These are phyloP conservation scores for Copromyces sp. DNA, from an alignment of 495 filamentous ascomycete species.

Conservation along the genomic window DNA sequence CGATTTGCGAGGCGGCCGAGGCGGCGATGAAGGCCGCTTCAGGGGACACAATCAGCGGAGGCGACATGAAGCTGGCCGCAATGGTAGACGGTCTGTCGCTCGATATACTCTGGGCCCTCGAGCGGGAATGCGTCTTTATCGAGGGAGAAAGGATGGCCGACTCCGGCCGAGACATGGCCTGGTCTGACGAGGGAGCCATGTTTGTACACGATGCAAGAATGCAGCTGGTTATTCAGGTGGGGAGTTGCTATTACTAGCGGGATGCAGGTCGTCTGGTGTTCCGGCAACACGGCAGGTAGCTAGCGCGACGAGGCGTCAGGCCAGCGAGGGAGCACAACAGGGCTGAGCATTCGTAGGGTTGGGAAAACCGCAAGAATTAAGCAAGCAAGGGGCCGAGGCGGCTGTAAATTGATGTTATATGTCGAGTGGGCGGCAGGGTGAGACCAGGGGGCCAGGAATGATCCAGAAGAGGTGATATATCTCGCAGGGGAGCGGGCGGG, in stretches of 20 bases:
- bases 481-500: not conserved
- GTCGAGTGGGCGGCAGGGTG: not conserved
- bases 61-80: conserved; percentile 44
- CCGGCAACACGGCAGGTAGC: not conserved
- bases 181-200: conserved; percentile 23
- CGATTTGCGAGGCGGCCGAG: conserved; percentile 82
- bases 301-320: not conserved
- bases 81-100: conserved; percentile 44
- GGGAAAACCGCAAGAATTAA: not conserved
- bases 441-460: not conserved
- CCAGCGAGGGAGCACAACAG: not conserved
- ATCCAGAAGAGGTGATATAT: not conserved
- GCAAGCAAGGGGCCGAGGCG: not conserved
- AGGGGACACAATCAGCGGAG: conserved; percentile 59
- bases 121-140: conserved; percentile 27
- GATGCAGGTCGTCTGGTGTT: not conserved
- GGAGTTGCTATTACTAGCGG: not conserved
- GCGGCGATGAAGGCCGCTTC: conserved; percentile 81
- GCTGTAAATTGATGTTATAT: not conserved
- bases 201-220: not conserved
- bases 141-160: conserved; percentile 27
- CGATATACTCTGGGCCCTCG: conserved; percentile 43
- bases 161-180: conserved; percentile 31
- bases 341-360: not conserved
- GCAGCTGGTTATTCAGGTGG: not conserved